Evolutionary conservation across 257 asterid genomes (phyloP), one percentile per base, ranked within the genome.

Genomic region (Vinca minor): DNA sequence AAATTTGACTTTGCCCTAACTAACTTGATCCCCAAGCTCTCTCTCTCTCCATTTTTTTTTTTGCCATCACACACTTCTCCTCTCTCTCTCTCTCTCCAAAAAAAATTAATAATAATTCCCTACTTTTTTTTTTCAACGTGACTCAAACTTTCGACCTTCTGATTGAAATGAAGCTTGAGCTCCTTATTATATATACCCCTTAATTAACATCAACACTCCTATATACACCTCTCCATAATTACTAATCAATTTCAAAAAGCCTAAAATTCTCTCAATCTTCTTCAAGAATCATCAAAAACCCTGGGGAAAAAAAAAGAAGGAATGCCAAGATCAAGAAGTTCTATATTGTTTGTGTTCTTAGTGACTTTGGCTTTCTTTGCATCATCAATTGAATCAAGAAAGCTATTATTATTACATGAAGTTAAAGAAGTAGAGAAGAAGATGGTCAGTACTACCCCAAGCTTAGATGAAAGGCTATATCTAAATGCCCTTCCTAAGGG

Each of bases 401-500:
- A 81, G 68, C 63, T 80, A 5, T 63, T 70, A 45, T 11, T n/a
- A n/a, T n/a, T n/a, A n/a, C n/a, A n/a, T n/a, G n/a, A 53, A n/a
- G 54, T 34, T 0, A 50, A 54, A 23, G 64, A 72, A n/a, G 44
- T 28, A 6, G 60, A 25, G 52, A 62, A 64, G 28, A 45, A 48
- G 8, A 34, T 57, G 55, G 31, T 59, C 1, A 71, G n/a, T n/a
- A n/a, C n/a, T n/a, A n/a, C n/a, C n/a, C n/a, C 76, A 44, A 60
- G 82, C 3, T 29, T 56, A 32, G 69, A 70, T 9, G 78, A 60
- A 28, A 69, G 71, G n/a, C 63, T 78, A 55, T 80, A 71, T 57
- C 61, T 78, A 44, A 34, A 72, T 48, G 65, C 83, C 59, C 79
- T 86, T 20, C 87, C 95, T 0, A 86, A 84, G 71, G 87, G 88